phyloP scores from a whole-genome alignment of 352 stramenopile species.

The Phytopythium aichiense region DNA sequence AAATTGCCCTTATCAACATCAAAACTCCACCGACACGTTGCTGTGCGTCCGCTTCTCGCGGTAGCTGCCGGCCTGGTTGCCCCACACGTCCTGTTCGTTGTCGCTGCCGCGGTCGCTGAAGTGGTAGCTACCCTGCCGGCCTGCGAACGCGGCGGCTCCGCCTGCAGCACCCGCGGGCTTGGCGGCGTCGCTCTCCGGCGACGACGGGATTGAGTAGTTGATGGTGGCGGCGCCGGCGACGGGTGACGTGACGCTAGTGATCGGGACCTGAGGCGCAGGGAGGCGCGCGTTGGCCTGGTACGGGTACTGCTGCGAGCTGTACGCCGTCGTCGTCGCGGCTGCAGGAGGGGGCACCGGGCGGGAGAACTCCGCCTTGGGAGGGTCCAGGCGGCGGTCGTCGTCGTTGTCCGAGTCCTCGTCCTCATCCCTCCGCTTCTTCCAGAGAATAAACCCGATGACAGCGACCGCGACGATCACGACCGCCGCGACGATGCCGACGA shows the following conservation, averaged over 20 bases:
- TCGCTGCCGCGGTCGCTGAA: conserved; percentile 28
- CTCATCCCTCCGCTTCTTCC: conserved; percentile 50
- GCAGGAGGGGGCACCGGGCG: conserved; percentile 11
- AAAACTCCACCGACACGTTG: conserved; percentile 66
- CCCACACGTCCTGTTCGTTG: conserved; percentile 35
- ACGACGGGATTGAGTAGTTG: conserved; percentile 47
- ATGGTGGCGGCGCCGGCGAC: conserved; percentile 11
- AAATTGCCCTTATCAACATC: conserved; percentile 1
- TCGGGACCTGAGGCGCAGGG: conserved; percentile 5
- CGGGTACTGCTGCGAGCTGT: conserved; percentile 19
- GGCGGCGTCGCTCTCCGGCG: conserved; percentile 32
- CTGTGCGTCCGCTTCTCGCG: conserved; percentile 40
- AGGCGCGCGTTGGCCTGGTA: conserved; percentile 10
- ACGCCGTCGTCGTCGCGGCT: conserved; percentile 21
- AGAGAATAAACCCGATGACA: conserved; percentile 53
- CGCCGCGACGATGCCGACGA: conserved; percentile 42
- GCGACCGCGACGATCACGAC: conserved; percentile 37
- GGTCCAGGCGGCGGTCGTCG: conserved; percentile 20
- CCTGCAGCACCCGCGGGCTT: conserved; percentile 5
- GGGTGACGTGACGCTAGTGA: conserved; percentile 8
- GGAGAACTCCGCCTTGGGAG: conserved; percentile 6
- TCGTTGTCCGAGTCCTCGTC: conserved; percentile 66
- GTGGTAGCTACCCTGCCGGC: conserved; percentile 17
- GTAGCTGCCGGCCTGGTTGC: conserved; percentile 30
- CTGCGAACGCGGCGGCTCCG: conserved; percentile 4